A percentile compares a stretch with the other conserved stretches of the same genome.
phyloP scores from a whole-genome alignment of 495 filamentous ascomycete genomes.

The Talaromyces borbonicus region DNA sequence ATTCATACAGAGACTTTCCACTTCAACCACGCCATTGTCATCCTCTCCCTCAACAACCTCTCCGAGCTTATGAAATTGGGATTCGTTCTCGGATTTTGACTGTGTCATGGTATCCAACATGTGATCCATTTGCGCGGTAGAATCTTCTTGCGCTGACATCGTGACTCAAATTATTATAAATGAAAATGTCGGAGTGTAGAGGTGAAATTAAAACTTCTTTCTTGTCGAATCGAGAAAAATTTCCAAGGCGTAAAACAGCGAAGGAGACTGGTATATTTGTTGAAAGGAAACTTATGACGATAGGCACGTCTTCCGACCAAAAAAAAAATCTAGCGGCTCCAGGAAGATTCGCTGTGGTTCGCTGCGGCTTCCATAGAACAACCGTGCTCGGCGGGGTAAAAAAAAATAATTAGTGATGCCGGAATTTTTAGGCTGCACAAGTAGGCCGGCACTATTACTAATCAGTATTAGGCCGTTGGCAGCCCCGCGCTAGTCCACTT shows the following conservation, averaged over 20 bases:
- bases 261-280: too few species aligned
- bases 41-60: slow-evolving; percentile 36
- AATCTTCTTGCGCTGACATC: slow-evolving; percentile 25
- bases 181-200: background rate
- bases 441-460: too few species aligned
- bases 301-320: too few species aligned
- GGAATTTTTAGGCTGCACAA: too few species aligned
- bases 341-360: slow-evolving; percentile 34
- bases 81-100: slow-evolving; percentile 11
- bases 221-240: background rate
- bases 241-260: background rate
- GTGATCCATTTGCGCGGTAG: slow-evolving; percentile 10
- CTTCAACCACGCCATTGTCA: slow-evolving; percentile 34
- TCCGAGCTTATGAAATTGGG: slow-evolving; percentile 34
- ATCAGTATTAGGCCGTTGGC: too few species aligned
- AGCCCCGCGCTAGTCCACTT: slow-evolving; percentile 11
- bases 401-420: too few species aligned
- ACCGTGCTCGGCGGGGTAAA: slow-evolving; percentile 2
- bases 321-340: slow-evolving; percentile 20
- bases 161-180: background rate
- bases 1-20: slow-evolving; percentile 73
- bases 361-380: slow-evolving; percentile 21
- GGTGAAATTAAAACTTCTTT: background rate
- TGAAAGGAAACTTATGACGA: too few species aligned
- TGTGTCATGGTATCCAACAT: slow-evolving; percentile 8